A percentile compares a stretch with the other conserved stretches of the same genome.
Evolutionary conservation across 306 rosid species (phyloP).

Genomic region (Vicia villosa): DNA sequence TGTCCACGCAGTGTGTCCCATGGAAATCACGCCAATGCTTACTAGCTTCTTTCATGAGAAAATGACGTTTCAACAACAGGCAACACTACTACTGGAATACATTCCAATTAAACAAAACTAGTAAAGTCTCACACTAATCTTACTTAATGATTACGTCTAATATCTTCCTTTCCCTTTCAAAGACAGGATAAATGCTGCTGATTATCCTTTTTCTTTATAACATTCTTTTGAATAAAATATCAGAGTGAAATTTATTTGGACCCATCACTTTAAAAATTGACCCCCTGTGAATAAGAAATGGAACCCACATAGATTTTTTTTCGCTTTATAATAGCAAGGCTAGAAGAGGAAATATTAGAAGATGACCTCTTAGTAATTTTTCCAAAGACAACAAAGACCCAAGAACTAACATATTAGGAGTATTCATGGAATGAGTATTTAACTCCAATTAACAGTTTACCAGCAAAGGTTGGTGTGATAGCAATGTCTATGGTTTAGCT

Average conservation of each 20-base stretch:
- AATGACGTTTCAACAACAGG: slow-evolving; percentile 19
- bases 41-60: slow-evolving; percentile 9
- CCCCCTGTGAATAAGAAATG: not conserved
- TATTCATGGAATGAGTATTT: not conserved
- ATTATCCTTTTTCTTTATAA: not conserved
- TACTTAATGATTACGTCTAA: slow-evolving; percentile 23
- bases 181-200: not conserved
- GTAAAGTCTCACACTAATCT: slow-evolving; percentile 1
- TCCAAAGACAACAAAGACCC: not conserved
- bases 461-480: slow-evolving; percentile 3
- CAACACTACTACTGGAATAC: slow-evolving; percentile 7
- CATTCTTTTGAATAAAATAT: not conserved
- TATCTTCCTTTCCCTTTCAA: slow-evolving; percentile 2
- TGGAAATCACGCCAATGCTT: slow-evolving; percentile 5
- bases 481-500: not conserved
- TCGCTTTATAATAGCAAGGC: not conserved
- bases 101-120: not conserved
- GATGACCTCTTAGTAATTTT: not conserved
- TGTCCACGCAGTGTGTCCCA: slow-evolving; percentile 17
- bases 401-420: not conserved
- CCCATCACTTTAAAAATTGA: not conserved
- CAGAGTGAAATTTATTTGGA: not conserved
- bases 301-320: not conserved
- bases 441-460: not conserved
- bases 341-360: not conserved